Evolutionary conservation across 495 filamentous ascomycete species (phyloP).

Genomic region (Antarctomyces pellizariae): DNA sequence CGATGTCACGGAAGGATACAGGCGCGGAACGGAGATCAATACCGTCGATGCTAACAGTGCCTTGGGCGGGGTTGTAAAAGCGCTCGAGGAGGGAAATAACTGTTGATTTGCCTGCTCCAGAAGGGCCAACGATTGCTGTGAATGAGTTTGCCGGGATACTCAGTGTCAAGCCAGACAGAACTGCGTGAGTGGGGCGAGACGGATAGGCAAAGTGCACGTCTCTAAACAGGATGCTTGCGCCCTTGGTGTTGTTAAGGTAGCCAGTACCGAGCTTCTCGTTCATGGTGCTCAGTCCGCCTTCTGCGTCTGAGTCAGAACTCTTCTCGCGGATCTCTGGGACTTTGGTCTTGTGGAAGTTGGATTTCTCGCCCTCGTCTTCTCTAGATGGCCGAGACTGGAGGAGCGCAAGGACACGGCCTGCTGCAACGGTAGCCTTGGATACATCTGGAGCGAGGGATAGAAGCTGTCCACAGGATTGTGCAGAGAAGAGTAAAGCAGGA

Average conservation of each 20-base stretch:
- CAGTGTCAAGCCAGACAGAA: constrained; percentile 20
- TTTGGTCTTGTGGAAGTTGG: too few species aligned
- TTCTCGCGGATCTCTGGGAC: too few species aligned
- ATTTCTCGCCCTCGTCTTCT: too few species aligned
- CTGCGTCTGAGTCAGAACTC: too few species aligned
- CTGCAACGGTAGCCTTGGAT: constrained; percentile 26
- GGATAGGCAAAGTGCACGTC: constrained; percentile 25
- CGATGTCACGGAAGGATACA: constrained; percentile 26
- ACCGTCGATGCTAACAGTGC: constrained; percentile 25
- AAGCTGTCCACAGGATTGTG: constrained; percentile 40
- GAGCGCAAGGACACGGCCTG: constrained; percentile 20
- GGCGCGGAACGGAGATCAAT: constrained; percentile 22
- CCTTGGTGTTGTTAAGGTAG: not conserved
- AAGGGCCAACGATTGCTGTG: constrained; percentile 33
- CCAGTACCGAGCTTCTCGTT: too few species aligned
- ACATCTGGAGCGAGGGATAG: constrained; percentile 39
- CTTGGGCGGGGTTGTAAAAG: constrained; percentile 23
- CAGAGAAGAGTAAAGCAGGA: constrained; percentile 34
- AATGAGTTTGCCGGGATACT: constrained; percentile 21
- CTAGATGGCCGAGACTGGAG: too few species aligned
- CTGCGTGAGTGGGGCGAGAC: constrained; percentile 16
- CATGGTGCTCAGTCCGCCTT: too few species aligned
- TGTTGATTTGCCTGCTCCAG: constrained; percentile 33
- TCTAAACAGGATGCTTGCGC: constrained; percentile 14
- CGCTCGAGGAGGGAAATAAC: constrained; percentile 23